phyloP scores from a whole-genome alignment of 768 basidiomycete species.

The Lentinula aciculospora region DNA sequence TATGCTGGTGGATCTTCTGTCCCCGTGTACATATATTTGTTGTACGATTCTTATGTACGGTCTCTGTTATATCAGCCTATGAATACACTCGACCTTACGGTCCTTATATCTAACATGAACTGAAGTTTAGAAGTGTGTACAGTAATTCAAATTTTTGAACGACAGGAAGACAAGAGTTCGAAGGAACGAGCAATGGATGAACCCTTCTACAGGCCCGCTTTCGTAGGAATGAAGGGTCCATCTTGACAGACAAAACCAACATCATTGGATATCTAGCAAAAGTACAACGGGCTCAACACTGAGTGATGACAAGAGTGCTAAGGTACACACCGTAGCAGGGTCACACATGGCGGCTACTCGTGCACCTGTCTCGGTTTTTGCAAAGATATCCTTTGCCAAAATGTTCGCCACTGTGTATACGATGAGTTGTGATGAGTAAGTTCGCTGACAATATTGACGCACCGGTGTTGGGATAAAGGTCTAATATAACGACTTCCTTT shows the following conservation, averaged over 20 bases:
- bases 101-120: slow-evolving; percentile 7
- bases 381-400: slow-evolving; percentile 40
- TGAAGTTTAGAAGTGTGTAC: too few relatives aligned
- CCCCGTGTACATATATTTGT: slow-evolving; percentile 2
- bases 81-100: slow-evolving; percentile 6
- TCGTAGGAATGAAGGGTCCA: slow-evolving; percentile 36
- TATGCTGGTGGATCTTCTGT: background rate
- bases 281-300: background rate
- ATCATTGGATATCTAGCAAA: slow-evolving; percentile 32
- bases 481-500: slow-evolving; percentile 54
- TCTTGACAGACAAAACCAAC: slow-evolving; percentile 48
- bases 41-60: background rate
- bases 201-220: background rate
- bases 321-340: slow-evolving; percentile 33
- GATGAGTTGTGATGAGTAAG: background rate
- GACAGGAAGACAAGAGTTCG: too few relatives aligned
- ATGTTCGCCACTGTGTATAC: slow-evolving; percentile 25
- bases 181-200: background rate
- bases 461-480: slow-evolving; percentile 54
- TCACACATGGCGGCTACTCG: slow-evolving; percentile 52
- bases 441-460: slow-evolving; percentile 8
- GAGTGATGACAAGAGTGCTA: background rate
- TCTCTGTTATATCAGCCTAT: background rate
- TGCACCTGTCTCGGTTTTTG: slow-evolving; percentile 36
- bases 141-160: too few relatives aligned